phyloP scores from a whole-genome alignment of 805 yeast genomes.

The Candida hungchunana region DNA sequence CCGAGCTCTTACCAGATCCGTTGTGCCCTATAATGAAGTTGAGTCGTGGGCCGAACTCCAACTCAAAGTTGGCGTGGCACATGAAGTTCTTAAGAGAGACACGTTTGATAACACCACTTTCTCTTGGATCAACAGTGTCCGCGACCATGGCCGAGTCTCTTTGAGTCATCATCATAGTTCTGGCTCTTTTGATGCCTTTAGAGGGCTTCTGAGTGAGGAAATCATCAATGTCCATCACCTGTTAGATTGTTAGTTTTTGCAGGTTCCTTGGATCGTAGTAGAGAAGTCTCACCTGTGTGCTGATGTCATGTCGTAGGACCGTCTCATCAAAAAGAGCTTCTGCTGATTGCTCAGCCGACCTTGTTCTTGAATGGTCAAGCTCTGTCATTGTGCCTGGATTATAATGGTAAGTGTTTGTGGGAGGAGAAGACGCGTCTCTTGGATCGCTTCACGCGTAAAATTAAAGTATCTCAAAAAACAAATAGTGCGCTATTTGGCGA shows the following conservation, averaged over 20 bases:
- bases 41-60: conserved; percentile 71
- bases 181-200: conserved; percentile 9
- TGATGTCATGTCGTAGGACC: too few relatives aligned
- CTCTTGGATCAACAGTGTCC: conserved; percentile 3
- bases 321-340: too few relatives aligned
- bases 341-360: too few relatives aligned
- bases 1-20: conserved; percentile 89
- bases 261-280: too few relatives aligned
- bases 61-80: conserved; percentile 82
- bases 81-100: conserved; percentile 71
- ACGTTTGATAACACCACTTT: conserved; percentile 57
- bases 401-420: too few relatives aligned
- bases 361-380: too few relatives aligned
- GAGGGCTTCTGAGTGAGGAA: conserved; percentile 18
- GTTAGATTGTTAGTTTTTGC: conserved; percentile 4
- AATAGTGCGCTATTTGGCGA: too few relatives aligned
- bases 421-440: too few relatives aligned
- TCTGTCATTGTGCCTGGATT: too few relatives aligned
- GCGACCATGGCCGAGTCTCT: conserved; percentile 2
- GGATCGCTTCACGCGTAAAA: too few relatives aligned
- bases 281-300: too few relatives aligned
- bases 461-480: too few relatives aligned
- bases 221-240: conserved; percentile 18
- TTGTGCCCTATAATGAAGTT: conserved; percentile 87
- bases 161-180: conserved; percentile 16